Percentiles rank a stretch among this genome's conserved stretches.
phyloP scores from a whole-genome alignment of 1,284 basidiomycete genomes.

The Cutaneotrichosporon mucoides region DNA sequence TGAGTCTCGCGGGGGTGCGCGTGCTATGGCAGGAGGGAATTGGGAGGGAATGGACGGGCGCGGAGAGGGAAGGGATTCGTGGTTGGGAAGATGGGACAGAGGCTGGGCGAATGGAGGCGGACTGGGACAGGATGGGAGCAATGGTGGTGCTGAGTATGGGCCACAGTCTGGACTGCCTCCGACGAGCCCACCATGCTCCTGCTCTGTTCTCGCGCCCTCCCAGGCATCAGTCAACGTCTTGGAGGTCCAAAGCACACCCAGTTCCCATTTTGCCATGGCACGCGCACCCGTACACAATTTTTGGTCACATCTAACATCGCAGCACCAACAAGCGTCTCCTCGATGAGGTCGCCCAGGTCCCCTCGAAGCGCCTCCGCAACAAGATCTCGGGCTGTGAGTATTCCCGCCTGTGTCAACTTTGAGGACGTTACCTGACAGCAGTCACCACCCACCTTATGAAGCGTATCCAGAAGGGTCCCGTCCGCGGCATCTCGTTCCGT shows the following conservation, averaged over 20 bases:
- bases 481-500: constrained; percentile 99
- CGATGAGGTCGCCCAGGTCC: constrained; percentile 97
- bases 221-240: too few relatives aligned
- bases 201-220: too few relatives aligned
- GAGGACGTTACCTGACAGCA: constrained; percentile 10
- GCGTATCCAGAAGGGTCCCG: constrained; percentile 98
- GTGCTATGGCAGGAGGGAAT: not conserved
- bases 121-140: too few relatives aligned
- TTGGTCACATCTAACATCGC: constrained; percentile 13
- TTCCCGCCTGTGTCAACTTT: not conserved
- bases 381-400: constrained; percentile 84
- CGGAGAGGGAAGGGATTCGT: not conserved
- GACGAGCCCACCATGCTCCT: too few relatives aligned
- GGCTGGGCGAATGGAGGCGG: too few relatives aligned
- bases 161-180: too few relatives aligned
- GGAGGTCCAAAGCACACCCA: too few relatives aligned
- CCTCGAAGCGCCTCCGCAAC: constrained; percentile 98
- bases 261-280: not conserved
- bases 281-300: not conserved
- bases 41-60: not conserved
- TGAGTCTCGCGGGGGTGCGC: constrained; percentile 31
- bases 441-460: constrained; percentile 99
- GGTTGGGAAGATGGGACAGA: too few relatives aligned
- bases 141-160: too few relatives aligned
- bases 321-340: constrained; percentile 98